These are phyloP conservation scores for Sisymbrium altissimum DNA, from an alignment of 345 rosid genomes.

Conservation along the genomic window DNA sequence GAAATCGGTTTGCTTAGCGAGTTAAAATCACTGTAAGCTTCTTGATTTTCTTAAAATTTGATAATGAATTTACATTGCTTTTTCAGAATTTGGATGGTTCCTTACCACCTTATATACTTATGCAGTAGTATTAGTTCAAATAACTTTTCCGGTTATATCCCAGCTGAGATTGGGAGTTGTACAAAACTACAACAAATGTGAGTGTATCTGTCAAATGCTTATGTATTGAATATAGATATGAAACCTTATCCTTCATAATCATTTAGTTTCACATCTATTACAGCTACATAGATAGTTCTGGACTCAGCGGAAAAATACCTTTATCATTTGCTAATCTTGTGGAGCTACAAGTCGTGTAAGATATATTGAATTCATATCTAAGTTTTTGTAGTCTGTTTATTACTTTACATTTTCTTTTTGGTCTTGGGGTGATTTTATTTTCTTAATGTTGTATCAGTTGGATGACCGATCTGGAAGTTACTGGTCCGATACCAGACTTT, in stretches of 20 bases:
- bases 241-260: neutral
- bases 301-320: constrained; percentile 59
- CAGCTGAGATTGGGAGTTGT: constrained; percentile 59
- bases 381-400: neutral
- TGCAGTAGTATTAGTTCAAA: constrained; percentile 52
- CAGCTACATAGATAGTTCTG: constrained; percentile 57
- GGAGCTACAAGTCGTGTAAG: constrained; percentile 33
- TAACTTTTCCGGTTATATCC: constrained; percentile 69
- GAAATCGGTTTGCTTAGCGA: constrained; percentile 65
- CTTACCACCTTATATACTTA: no score
- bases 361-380: neutral
- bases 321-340: constrained; percentile 40
- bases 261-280: neutral
- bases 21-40: constrained; percentile 45
- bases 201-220: constrained; percentile 23
- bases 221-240: neutral
- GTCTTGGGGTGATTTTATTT: no score
- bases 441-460: constrained; percentile 29
- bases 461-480: constrained; percentile 44
- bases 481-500: constrained; percentile 56
- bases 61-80: neutral
- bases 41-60: neutral
- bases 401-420: neutral
- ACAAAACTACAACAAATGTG: constrained; percentile 50
- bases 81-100: neutral